Conservation (phyloP, 768 basidiomycete genomes). For the Tricholomella constricta region DNA sequence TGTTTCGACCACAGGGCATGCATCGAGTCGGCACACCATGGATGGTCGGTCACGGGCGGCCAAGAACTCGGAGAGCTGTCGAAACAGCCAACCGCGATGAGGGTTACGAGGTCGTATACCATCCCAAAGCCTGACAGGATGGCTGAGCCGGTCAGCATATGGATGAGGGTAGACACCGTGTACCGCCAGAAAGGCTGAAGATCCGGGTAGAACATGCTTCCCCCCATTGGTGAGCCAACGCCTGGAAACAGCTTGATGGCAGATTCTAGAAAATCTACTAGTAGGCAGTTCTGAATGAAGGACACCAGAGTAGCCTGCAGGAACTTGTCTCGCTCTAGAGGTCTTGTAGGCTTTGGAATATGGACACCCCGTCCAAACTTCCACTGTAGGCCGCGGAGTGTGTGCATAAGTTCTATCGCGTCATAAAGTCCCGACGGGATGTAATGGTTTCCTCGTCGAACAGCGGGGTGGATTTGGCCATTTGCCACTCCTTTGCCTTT, state of each 20-base stretch:
- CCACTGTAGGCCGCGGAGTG: conserved; percentile 69
- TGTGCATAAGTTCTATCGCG: conserved; percentile 57
- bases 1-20: conserved; percentile 72
- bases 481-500: conserved; percentile 30
- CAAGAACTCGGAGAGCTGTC: conserved; percentile 57
- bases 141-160: conserved; percentile 58
- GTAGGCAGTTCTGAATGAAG: conserved; percentile 54
- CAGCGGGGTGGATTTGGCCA: conserved; percentile 19
- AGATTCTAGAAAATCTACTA: conserved; percentile 65
- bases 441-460: conserved; percentile 21
- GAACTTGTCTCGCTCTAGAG: conserved; percentile 54
- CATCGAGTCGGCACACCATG: conserved; percentile 70
- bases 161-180: conserved; percentile 63
- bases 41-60: conserved; percentile 74
- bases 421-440: conserved; percentile 58
- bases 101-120: conserved; percentile 61
- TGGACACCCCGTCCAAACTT: conserved; percentile 62
- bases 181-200: conserved; percentile 57
- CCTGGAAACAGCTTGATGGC: conserved; percentile 68
- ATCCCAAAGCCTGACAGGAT: conserved; percentile 69
- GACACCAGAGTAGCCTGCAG: conserved; percentile 54
- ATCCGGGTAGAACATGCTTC: conserved; percentile 64
- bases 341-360: conserved; percentile 53
- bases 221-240: conserved; percentile 61
- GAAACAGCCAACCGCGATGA: conserved; percentile 59